Base-by-base conservation (phyloP, 768 basidiomycete species). In the Mycena vitilis region DNA sequence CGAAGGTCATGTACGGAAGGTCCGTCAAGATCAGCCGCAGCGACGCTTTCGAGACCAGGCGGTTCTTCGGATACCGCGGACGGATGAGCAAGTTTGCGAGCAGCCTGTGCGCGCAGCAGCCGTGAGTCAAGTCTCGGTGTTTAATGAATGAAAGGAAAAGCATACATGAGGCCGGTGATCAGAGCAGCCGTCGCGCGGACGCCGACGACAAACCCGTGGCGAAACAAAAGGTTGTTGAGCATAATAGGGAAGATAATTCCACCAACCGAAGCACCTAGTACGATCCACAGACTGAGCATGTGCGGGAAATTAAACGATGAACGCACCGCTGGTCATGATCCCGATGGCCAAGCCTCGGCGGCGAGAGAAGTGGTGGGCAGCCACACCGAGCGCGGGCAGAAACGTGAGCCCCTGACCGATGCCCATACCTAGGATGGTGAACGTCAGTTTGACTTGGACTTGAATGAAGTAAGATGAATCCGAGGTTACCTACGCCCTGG, bases 231-330 rank as follows among this genome's bases (percentile, higher is more conserved):
- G 34, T 57, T 51, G 37, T 68, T 68, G 16, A 68, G 61, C 36
- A 68, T 15, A n/a, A 59, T 45, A 2, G 67, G 67, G 22, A 68
- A 68, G 20, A 68, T 37, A 23, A 68, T 68, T 2, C 67, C 67
- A 22, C 67, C 67, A 38, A 68, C 53, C 30, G 67, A 68, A 34
- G 67, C 67, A 22, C 67, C 67, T 68, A n/a, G n/a, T n/a, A 22
- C 10, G 2, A 37, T 22, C n/a, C 60, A 51, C 8, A 56, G n/a
- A 38, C 38, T 10, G 54, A 11, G 13, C 37, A 22, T n/a, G 9
- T 23, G 16, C 23, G 25, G 22, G 16, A 53, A 38, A 54, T 20
- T 40, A 25, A 2, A 36, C 6, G 12, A 40, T 8, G 15, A 40
- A 7, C 3, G 15, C 37, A 68, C 67, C 67, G 23, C 49, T 58